These are phyloP conservation scores for Clathrospora elynae DNA, from an alignment of 2,329 filamentous ascomycete genomes.

Conservation along the genomic window DNA sequence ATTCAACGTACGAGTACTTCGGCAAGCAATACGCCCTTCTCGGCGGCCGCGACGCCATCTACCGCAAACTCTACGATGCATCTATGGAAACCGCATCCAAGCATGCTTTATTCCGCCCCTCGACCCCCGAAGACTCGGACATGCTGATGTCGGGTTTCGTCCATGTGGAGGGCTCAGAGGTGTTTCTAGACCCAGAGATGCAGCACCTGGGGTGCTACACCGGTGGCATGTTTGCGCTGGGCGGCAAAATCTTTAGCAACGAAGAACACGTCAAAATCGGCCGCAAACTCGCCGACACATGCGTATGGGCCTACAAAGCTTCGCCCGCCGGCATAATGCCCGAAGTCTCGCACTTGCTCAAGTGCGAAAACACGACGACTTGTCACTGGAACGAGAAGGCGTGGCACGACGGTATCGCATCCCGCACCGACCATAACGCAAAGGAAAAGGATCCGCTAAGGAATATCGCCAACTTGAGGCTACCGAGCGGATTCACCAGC, in stretches of 20 bases:
- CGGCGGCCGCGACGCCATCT: constrained; percentile 53
- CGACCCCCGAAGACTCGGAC: constrained; percentile 53
- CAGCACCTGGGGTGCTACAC: constrained; percentile 65
- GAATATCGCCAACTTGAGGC: constrained; percentile 47
- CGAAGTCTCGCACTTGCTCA: constrained; percentile 60
- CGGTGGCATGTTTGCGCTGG: constrained; percentile 67
- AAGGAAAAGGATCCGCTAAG: constrained; percentile 40
- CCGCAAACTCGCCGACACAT: constrained; percentile 63
- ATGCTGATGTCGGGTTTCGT: constrained; percentile 55
- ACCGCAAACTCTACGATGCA: constrained; percentile 63
- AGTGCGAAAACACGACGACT: constrained; percentile 50
- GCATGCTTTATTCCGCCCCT: constrained; percentile 57
- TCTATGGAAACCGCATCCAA: constrained; percentile 51
- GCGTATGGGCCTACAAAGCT: constrained; percentile 66
- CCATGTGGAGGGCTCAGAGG: constrained; percentile 39
- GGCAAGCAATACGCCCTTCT: constrained; percentile 48
- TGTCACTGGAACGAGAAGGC: constrained; percentile 61
- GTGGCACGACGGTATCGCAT: constrained; percentile 53
- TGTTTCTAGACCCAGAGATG: constrained; percentile 55
- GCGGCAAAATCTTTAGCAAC: constrained; percentile 62
- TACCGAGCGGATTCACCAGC: constrained; percentile 52
- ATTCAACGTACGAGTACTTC: constrained; percentile 49
- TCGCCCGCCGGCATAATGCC: constrained; percentile 66
- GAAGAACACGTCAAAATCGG: constrained; percentile 61
- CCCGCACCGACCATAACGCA: constrained; percentile 24